Percentiles rank a stretch among this genome's conserved stretches.
These are phyloP conservation scores for Cavenderia fasciculata DNA, from an alignment of 78 protist genomes.

Conservation along the genomic window DNA sequence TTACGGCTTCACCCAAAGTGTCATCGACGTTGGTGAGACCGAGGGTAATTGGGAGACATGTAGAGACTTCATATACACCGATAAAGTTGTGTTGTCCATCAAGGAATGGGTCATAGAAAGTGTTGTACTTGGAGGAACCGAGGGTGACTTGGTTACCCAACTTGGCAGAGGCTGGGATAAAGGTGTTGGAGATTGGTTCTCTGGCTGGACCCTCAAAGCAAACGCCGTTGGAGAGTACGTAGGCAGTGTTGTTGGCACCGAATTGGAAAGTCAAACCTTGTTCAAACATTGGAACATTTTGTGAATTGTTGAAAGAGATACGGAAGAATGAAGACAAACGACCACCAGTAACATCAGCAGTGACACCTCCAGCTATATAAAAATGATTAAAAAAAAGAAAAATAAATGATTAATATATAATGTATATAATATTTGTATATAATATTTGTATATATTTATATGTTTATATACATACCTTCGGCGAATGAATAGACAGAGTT, in stretches of 20 bases:
- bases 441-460: too few relatives aligned
- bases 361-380: constrained; percentile 28
- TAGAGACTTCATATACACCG: neutral
- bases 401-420: too few relatives aligned
- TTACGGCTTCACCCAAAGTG: neutral
- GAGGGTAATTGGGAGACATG: constrained; percentile 6
- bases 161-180: constrained; percentile 1
- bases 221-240: constrained; percentile 15
- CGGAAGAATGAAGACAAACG: constrained; percentile 4
- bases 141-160: constrained; percentile 16
- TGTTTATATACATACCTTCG: too few relatives aligned
- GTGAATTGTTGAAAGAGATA: constrained; percentile 30
- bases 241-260: neutral
- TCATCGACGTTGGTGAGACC: constrained; percentile 7
- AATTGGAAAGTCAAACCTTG: neutral
- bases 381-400: too few relatives aligned
- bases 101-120: constrained; percentile 1
- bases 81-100: constrained; percentile 16
- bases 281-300: constrained; percentile 16
- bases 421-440: too few relatives aligned
- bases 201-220: neutral
- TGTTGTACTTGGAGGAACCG: constrained; percentile 14
- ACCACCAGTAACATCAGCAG: neutral
- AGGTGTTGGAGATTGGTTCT: neutral
- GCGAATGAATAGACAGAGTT: neutral